Conservation (phyloP, 78 protist genomes). For the Dictyostelium citrinum region DNA sequence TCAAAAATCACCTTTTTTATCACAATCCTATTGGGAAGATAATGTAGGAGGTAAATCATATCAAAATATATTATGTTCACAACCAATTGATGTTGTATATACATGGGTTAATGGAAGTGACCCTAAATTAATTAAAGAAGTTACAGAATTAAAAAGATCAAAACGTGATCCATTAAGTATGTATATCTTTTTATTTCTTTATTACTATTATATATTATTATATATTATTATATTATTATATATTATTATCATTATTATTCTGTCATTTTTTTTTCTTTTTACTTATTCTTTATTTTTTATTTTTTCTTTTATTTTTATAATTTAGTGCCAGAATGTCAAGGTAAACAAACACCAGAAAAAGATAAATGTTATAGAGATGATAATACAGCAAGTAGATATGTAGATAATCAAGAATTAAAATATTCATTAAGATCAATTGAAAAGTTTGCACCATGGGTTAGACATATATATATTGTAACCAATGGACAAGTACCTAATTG, state of each 20-base stretch:
- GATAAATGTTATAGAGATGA: constrained; percentile 76
- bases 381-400: constrained; percentile 53
- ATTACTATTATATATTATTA: neutral
- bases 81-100: constrained; percentile 94
- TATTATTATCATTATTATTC: neutral
- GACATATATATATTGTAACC: constrained; percentile 93
- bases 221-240: neutral
- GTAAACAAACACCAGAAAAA: constrained; percentile 57
- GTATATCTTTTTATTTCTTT: neutral
- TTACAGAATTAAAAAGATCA: constrained; percentile 20
- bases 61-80: constrained; percentile 32
- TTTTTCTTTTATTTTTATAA: no score
- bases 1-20: neutral
- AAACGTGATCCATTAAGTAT: constrained; percentile 57
- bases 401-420: constrained; percentile 94
- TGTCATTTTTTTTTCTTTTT: no score
- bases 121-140: constrained; percentile 73
- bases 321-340: constrained; percentile 52
- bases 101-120: constrained; percentile 99
- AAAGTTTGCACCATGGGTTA: constrained; percentile 94
- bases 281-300: neutral
- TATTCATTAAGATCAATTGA: constrained; percentile 95
- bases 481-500: constrained; percentile 98
- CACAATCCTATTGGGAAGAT: constrained; percentile 6
- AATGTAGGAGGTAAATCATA: constrained; percentile 56